Base-by-base conservation (phyloP, 2,329 filamentous ascomycete species). In the Sporothrix sp. region DNA sequence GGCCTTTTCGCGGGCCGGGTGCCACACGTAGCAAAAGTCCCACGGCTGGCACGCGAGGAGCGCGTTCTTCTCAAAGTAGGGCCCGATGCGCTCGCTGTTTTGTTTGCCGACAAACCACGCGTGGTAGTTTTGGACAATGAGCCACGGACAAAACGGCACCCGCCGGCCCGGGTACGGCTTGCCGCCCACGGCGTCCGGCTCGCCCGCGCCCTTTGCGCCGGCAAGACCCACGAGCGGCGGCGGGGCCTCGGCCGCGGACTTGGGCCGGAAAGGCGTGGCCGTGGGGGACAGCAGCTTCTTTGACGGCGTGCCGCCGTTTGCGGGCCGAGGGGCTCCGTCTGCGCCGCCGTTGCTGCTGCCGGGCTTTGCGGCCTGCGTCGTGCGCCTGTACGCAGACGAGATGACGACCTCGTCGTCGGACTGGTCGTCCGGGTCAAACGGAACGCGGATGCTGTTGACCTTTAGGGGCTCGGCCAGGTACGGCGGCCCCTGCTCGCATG, bases 11-110 rank as follows among this genome's bases (percentile, higher is more conserved):
- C 68, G 63, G 14, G 61, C 56, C 0, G 78, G 75, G 43, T 77
- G 69, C 61, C 81, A 72, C 32, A 88, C 61, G 62, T 85, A 89
- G 65, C 83, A 88, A 50, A 95, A 68, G 55, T 91, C 81, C 89
- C 89, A 95, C 10, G 69, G 61, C 52, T 79, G 74, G 2, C 70
- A 66, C 58, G 76, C 78, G 56, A 85, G 71, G 45, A 87, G 74
- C 2, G 63, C 64, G 32, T 76, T 71, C 3, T 63, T 60, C 30
- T 76, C 70, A 58, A 87, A 87, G 63, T 77, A 74, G 0, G 68
- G 66, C 20, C 57, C 59, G 4, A 69, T 77, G 57, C 58, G 72
- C 60, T 65, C 74, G 55, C 59, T 66, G 59, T 78, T 85, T 52
- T 52, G 54, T 53, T 71, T 72, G 50, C 75, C 73, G 38, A 82